phyloP scores from a whole-genome alignment of 768 basidiomycete genomes.

The Boletus sensibilis region DNA sequence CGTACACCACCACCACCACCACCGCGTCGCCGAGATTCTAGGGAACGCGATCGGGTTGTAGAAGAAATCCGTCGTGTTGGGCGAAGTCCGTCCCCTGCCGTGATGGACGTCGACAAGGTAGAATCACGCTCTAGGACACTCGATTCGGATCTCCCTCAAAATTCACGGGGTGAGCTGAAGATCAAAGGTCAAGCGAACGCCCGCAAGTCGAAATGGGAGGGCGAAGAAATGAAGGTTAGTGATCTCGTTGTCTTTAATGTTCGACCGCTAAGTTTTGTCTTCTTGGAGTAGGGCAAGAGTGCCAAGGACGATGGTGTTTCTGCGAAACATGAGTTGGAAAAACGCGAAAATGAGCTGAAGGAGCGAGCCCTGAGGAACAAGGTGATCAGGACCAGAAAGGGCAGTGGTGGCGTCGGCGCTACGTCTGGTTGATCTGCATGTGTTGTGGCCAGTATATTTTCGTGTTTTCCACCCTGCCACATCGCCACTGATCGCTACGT shows the following conservation, averaged over 20 bases:
- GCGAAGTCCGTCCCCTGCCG: conserved; percentile 27
- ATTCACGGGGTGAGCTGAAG: conserved; percentile 53
- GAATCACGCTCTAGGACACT: conserved; percentile 24
- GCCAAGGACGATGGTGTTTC: conserved; percentile 1
- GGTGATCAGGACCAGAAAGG: conserved; percentile 70
- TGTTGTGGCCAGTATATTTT: conserved; percentile 22
- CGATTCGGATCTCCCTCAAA: conserved; percentile 32
- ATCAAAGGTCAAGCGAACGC: conserved; percentile 71
- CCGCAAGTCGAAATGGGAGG: conserved; percentile 56
- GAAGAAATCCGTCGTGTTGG: conserved; percentile 22
- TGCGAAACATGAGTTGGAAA: conserved; percentile 52
- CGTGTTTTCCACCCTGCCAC: conserved; percentile 12
- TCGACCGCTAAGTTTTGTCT: conserved; percentile 8
- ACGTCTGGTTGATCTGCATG: conserved; percentile 18
- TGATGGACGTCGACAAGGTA: conserved; percentile 25
- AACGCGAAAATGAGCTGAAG: conserved; percentile 76
- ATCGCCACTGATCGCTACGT: conserved; percentile 23
- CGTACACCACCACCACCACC: conserved; percentile 32
- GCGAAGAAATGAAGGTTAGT: conserved; percentile 33
- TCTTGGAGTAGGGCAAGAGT: conserved; percentile 23
- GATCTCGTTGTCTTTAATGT: conserved; percentile 3
- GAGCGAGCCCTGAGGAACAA: conserved; percentile 82
- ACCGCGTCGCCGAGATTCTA: conserved; percentile 33
- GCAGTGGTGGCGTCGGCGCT: conserved; percentile 26
- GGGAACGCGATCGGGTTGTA: conserved; percentile 21